These are phyloP conservation scores for Colletotrichum echinochloae DNA, from an alignment of 2,329 filamentous ascomycete genomes.

Conservation along the genomic window DNA sequence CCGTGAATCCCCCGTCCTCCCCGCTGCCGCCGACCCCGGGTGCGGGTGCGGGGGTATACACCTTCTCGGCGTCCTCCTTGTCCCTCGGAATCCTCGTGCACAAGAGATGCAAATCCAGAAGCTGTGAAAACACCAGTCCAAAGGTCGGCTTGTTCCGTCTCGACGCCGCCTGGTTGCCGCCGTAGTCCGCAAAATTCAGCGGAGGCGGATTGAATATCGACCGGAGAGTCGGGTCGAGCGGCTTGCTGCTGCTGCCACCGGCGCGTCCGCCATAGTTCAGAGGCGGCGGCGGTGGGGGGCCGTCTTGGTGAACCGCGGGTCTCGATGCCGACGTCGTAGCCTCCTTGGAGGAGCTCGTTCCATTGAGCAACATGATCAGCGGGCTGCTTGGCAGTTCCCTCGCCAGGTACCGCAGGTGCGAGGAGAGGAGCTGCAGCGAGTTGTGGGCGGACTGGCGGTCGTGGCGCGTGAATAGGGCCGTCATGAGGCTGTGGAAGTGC, in stretches of 20 bases:
- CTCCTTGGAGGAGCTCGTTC: constrained; percentile 50
- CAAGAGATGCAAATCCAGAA: constrained; percentile 67
- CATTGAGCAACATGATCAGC: constrained; percentile 68
- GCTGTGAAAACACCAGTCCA: constrained; percentile 65
- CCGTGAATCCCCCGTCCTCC: constrained; percentile 14
- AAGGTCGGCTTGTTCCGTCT: constrained; percentile 62
- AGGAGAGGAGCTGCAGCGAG: constrained; percentile 60
- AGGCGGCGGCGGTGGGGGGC: constrained; percentile 20
- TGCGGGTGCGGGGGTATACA: constrained; percentile 42
- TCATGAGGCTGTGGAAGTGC: constrained; percentile 65
- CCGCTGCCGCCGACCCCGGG: constrained; percentile 9
- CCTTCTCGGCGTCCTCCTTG: constrained; percentile 54
- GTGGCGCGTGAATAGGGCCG: constrained; percentile 63
- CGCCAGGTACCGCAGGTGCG: constrained; percentile 59
- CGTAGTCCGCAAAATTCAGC: constrained; percentile 41
- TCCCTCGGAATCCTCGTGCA: constrained; percentile 58
- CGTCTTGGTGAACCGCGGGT: neutral
- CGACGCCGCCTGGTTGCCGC: constrained; percentile 40
- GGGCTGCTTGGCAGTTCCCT: constrained; percentile 55
- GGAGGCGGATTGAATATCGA: constrained; percentile 60
- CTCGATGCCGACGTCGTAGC: neutral
- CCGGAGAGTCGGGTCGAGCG: constrained; percentile 59
- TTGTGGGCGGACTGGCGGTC: constrained; percentile 61
- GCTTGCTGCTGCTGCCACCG: constrained; percentile 21
- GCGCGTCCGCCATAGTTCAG: constrained; percentile 1